Base-by-base conservation (phyloP, 2,329 filamentous ascomycete species). In the Botrytis galanthina region DNA sequence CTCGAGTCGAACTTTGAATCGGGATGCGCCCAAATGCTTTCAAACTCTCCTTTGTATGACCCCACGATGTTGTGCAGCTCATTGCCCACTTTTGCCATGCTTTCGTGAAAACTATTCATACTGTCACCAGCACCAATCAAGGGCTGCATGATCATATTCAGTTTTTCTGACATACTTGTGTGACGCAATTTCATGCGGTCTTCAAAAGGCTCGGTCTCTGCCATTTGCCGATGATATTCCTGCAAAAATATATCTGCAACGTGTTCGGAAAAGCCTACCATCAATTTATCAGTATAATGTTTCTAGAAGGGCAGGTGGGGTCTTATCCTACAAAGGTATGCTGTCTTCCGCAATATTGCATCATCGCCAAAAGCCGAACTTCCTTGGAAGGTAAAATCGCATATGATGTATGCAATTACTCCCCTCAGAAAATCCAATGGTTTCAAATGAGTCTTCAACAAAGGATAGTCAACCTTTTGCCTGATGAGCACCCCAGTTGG, bases 71-170 rank as follows among this genome's bases (percentile, higher is more conserved):
- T 42, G 9, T 64, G 39, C 26, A 72, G 20, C 12, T n/a, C 51
- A n/a, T 22, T 67, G 16, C 37, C 32, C 14, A 68, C 32, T 20
- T 63, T 29, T 22, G 48, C 37, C 18, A 60, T 64, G 32, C 32
- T 16, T 32, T 12, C 8, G 10, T 71, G 59, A 14, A 71, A 20
- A 16, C 29, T 46, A 1, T 35, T 29, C 3, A 42, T 14, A 26
- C 18, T 42, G 42, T 57, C 14, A 54, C 51, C n/a, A 51, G n/a
- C 59, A 39, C 51, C 69, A 51, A 71, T 61, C 16, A 71, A 64
- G 20, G 59, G 57, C 35, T 51, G 22, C 59, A 71, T 71, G 22
- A 71, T 61, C 22, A 46, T 39, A 37, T 63, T 63, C 35, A 57
- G 26, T 14, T 29, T 62, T 62, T 29, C 35, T 0, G 46, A 22